A percentile compares a stretch with the other conserved stretches of the same genome.
phyloP scores from a whole-genome alignment of 2,329 filamentous ascomycete species.

The Verticillium longisporum region DNA sequence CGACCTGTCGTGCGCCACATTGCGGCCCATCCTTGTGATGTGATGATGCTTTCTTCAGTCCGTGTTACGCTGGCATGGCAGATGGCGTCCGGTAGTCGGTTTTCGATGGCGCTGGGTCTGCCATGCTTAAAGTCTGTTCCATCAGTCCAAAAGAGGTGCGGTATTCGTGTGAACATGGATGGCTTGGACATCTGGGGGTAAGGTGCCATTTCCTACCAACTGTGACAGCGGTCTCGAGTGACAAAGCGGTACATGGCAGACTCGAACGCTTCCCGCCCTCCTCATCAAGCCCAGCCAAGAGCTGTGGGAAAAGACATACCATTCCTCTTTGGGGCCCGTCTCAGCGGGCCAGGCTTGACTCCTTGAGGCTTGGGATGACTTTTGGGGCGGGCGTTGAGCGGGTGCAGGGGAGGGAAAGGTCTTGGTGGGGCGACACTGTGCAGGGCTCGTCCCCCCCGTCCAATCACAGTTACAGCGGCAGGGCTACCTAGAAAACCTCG shows the following conservation, averaged over 20 bases:
- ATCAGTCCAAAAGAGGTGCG: too few species aligned
- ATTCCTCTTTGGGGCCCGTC: not conserved
- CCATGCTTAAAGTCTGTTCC: too few species aligned
- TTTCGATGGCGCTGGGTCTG: too few species aligned
- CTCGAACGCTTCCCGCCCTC: not conserved
- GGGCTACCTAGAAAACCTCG: constrained; percentile 3
- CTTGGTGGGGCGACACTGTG: not conserved
- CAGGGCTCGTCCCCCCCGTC: not conserved
- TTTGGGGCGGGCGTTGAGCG: not conserved
- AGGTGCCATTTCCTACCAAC: too few species aligned
- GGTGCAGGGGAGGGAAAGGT: not conserved
- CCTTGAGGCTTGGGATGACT: not conserved
- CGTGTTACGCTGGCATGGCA: too few species aligned
- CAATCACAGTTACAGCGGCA: not conserved
- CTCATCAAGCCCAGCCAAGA: not conserved
- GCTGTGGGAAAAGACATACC: not conserved
- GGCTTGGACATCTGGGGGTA: not conserved
- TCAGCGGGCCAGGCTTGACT: not conserved
- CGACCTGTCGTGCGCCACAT: too few species aligned
- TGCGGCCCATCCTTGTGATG: too few species aligned
- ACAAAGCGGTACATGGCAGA: not conserved
- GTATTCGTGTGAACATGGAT: too few species aligned
- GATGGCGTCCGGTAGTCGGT: too few species aligned
- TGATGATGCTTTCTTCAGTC: too few species aligned
- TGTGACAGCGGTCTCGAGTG: not conserved